These are phyloP conservation scores for Candida sanyiensis DNA, from an alignment of 805 yeast species.

Conservation along the genomic window DNA sequence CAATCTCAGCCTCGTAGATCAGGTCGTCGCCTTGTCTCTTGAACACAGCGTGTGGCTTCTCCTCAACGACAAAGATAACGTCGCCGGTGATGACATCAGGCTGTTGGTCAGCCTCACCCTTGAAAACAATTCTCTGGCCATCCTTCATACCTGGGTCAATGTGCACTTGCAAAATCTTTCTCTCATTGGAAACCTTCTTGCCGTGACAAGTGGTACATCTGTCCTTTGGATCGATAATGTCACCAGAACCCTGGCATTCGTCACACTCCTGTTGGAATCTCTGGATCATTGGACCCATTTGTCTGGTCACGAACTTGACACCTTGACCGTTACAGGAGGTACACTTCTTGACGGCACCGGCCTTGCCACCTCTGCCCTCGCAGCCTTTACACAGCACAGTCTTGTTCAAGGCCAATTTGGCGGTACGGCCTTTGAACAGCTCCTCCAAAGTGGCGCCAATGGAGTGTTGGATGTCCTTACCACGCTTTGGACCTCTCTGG, in stretches of 20 bases:
- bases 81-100: conserved; percentile 96
- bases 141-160: conserved; percentile 96
- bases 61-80: conserved; percentile 85
- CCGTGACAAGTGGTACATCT: conserved; percentile 86
- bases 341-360: conserved; percentile 85
- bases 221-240: conserved; percentile 78
- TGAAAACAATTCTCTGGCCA: conserved; percentile 85
- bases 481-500: conserved; percentile 79
- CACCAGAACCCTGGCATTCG: conserved; percentile 88
- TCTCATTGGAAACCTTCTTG: conserved; percentile 78
- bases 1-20: conserved; percentile 78
- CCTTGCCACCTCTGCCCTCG: conserved; percentile 95
- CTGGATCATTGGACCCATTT: conserved; percentile 99
- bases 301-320: conserved; percentile 85
- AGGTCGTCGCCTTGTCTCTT: conserved; percentile 88
- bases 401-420: conserved; percentile 90
- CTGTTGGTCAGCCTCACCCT: conserved; percentile 96
- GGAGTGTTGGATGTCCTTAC: conserved; percentile 87
- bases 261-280: conserved; percentile 95
- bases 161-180: conserved; percentile 91
- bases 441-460: conserved; percentile 86
- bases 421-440: conserved; percentile 86
- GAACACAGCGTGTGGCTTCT: conserved; percentile 79
- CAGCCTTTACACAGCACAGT: conserved; percentile 84
- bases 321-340: conserved; percentile 87